Conservation (phyloP, 1,284 basidiomycete genomes). For the Neonothopanus nambi region DNA sequence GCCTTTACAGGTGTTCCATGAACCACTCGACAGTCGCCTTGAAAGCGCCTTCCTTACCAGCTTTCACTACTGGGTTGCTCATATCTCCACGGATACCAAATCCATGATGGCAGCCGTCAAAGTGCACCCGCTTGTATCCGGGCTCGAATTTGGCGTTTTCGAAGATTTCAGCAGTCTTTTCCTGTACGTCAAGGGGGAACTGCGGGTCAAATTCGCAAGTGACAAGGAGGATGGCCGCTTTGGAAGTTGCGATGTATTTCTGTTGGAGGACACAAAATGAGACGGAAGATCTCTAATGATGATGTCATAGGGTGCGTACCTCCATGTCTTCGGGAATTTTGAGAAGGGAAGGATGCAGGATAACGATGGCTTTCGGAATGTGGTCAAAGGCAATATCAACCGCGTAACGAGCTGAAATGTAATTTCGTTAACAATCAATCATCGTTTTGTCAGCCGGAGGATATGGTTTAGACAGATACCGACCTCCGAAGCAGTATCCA, state of each 20-base stretch:
- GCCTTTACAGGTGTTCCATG: slow-evolving; percentile 30
- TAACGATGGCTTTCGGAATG: slow-evolving; percentile 4
- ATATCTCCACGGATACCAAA: slow-evolving; percentile 62
- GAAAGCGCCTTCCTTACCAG: slow-evolving; percentile 67
- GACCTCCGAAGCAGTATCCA: slow-evolving; percentile 75
- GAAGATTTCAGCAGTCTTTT: slow-evolving; percentile 55
- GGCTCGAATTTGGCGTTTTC: slow-evolving; percentile 46
- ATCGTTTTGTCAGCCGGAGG: slow-evolving; percentile 67
- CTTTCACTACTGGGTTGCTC: slow-evolving; percentile 45
- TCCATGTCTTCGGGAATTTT: slow-evolving; percentile 12
- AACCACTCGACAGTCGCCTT: slow-evolving; percentile 56
- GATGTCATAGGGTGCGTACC: slow-evolving; percentile 4
- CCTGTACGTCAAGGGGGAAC: slow-evolving; percentile 51
- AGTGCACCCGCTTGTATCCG: slow-evolving; percentile 58
- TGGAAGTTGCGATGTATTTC: slow-evolving; percentile 48
- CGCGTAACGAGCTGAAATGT: slow-evolving; percentile 5
- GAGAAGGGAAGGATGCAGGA: slow-evolving; percentile 13
- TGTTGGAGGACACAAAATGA: slow-evolving; percentile 22
- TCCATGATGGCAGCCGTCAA: slow-evolving; percentile 59
- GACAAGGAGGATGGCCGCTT: slow-evolving; percentile 63
- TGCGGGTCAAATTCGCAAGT: slow-evolving; percentile 52
- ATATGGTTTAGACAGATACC: slow-evolving; percentile 49
- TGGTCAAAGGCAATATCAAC: slow-evolving; percentile 15
- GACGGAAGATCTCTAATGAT: neutral
- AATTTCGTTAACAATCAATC: slow-evolving; percentile 34